Evolutionary conservation across 2,329 filamentous ascomycete species (phyloP).

Genomic region (Monosporascus sp.): DNA sequence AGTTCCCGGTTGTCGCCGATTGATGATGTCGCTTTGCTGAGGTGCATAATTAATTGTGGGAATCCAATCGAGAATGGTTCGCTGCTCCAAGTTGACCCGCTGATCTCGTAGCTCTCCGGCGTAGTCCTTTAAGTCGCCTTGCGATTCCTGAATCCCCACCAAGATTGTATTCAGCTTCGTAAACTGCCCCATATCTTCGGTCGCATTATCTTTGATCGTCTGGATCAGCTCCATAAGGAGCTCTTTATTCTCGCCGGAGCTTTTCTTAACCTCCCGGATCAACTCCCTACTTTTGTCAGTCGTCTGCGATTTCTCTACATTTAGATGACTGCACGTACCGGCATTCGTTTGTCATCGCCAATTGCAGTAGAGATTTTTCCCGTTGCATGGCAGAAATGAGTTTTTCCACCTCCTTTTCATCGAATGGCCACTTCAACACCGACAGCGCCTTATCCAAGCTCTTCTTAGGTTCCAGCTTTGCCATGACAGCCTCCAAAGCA

Average conservation of each 20-base stretch:
- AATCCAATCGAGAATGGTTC: no score
- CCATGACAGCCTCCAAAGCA: slow-evolving; percentile 6
- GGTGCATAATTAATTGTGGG: no score
- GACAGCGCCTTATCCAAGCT: slow-evolving; percentile 3
- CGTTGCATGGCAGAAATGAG: slow-evolving; percentile 6
- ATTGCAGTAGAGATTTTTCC: slow-evolving; percentile 6
- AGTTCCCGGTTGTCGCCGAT: no score
- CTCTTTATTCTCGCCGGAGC: not conserved
- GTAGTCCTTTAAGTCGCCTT: no score
- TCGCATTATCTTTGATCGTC: not conserved
- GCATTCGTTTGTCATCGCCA: slow-evolving; percentile 1
- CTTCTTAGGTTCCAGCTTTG: slow-evolving; percentile 8
- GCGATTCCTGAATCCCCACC: no score
- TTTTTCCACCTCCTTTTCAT: slow-evolving; percentile 17
- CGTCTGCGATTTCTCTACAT: no score
- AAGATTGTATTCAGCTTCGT: no score
- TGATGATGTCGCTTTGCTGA: no score
- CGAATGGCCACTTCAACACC: slow-evolving; percentile 14
- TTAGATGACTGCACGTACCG: no score
- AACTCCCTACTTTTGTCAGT: not conserved
- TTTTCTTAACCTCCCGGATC: not conserved
- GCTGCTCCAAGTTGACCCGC: no score
- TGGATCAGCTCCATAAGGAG: not conserved
- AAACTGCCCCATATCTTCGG: no score
- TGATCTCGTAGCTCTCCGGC: no score